Base-by-base conservation (phyloP, 805 yeast species). In the Suhomyces sp. region DNA sequence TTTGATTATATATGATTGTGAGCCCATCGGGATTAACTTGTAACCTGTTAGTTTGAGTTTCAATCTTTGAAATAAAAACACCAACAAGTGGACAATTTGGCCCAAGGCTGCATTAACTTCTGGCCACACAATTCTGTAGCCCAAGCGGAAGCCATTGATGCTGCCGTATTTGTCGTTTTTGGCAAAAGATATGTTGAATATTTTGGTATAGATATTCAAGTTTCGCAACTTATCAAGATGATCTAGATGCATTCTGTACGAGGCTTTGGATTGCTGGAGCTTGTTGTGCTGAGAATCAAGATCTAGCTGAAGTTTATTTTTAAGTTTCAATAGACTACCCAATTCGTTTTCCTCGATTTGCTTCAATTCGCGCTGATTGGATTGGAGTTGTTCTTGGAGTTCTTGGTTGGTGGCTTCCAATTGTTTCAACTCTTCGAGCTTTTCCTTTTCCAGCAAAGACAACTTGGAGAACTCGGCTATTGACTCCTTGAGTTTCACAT, bases 51-150 rank as follows among this genome's bases (percentile, higher is more conserved):
- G 63, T 29, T 76, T 75, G 22, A 89, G 65, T 7, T 80, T 75
- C 27, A 90, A 72, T 43, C 85, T 75, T 10, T 81, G 72, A 1
- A 81, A 68, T 2, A 91, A 76, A 1, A 93, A 88, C 0, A 85
- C 77, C 27, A 92, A 64, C 17, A 93, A 67, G 10, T 90, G 69
- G 2, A 89, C 80, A 2, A 92, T 71, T 58, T 92, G 97, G 0
- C 98, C 98, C 60, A 92, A 69, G 0, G 96, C 97, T 1, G 96
- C 94, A 63, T 91, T 92, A 43, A 90, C 85, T 60, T 92, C 98
- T 50, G 89, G 82, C 96, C 96, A 90, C 1, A 96, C 86, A 0
- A 92, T 88, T 53, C 77, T 80, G 49, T 72, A 67, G 0, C 98
- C 98, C n/a, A 93, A 65, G 51, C 97, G 70, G 22, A 89, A 75